A percentile compares a stretch with the other conserved stretches of the same genome.
Conservation (phyloP, 2,329 filamentous ascomycete genomes). For the Setomelanomma holmii region DNA sequence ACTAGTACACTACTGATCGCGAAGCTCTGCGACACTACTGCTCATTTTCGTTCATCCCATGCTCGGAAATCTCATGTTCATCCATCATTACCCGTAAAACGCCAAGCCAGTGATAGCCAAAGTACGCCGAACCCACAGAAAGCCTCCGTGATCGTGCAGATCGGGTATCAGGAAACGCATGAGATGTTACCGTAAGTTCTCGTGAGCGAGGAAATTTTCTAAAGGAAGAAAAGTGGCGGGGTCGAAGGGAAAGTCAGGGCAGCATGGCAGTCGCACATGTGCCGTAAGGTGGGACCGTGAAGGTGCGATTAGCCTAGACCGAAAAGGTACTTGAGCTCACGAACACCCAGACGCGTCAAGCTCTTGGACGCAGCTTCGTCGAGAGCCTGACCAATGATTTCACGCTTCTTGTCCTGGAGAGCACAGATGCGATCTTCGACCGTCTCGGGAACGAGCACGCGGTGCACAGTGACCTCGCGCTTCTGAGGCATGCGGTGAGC, state of each 20-base stretch:
- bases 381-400: slow-evolving; percentile 78
- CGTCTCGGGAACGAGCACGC: slow-evolving; percentile 76
- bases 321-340: slow-evolving; percentile 76
- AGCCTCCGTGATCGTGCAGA: slow-evolving; percentile 6
- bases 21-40: background rate
- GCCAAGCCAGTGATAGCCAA: background rate
- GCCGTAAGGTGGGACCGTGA: too few species aligned
- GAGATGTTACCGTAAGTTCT: background rate
- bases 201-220: background rate
- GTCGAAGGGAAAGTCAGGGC: background rate
- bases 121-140: background rate
- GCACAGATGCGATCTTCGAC: slow-evolving; percentile 87
- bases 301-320: slow-evolving; percentile 37
- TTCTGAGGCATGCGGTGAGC: slow-evolving; percentile 87
- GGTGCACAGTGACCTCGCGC: slow-evolving; percentile 77
- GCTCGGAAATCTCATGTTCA: background rate
- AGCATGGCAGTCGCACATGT: too few species aligned
- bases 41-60: background rate
- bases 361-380: slow-evolving; percentile 75
- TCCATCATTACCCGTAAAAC: background rate
- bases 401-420: slow-evolving; percentile 79
- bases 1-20: background rate
- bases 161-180: slow-evolving; percentile 8
- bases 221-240: background rate
- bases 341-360: slow-evolving; percentile 69